These are phyloP conservation scores for Diaporthe ilicicola DNA, from an alignment of 2,329 filamentous ascomycete species.

Conservation along the genomic window DNA sequence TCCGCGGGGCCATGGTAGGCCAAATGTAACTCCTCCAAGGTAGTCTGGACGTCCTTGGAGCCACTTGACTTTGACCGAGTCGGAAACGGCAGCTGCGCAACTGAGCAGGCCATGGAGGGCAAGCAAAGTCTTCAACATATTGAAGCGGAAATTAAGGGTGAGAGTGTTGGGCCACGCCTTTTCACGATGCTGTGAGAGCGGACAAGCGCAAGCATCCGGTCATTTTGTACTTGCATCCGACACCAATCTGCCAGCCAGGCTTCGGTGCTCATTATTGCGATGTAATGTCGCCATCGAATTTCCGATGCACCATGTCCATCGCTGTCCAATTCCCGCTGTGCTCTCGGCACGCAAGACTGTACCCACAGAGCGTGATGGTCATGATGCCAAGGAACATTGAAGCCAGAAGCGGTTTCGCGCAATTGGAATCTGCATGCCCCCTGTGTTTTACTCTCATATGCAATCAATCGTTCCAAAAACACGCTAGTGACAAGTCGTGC, in stretches of 20 bases:
- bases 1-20: conserved; percentile 34
- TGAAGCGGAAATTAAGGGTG: conserved; percentile 9
- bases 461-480: too few species aligned
- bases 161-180: background rate
- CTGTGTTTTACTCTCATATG: too few species aligned
- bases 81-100: background rate
- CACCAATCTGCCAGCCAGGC: background rate
- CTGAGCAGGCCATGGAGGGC: conserved; percentile 9
- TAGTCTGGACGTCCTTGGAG: conserved; percentile 3
- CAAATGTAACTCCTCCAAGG: conserved; percentile 32
- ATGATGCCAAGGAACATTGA: conserved; percentile 8
- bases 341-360: conserved; percentile 20
- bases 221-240: conserved; percentile 18
- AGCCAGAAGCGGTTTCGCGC: conserved; percentile 14
- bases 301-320: conserved; percentile 9
- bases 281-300: conserved; percentile 19
- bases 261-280: background rate
- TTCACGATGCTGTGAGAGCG: too few species aligned
- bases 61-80: conserved; percentile 17
- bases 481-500: too few species aligned
- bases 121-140: conserved; percentile 10
- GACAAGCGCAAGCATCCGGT: background rate
- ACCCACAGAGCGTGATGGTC: conserved; percentile 16
- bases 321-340: conserved; percentile 15
- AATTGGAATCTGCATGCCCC: conserved; percentile 15